Percentiles rank a stretch among this genome's conserved stretches.
Conservation (phyloP, 2,329 filamentous ascomycete species). For the Lanzia echinophila region DNA sequence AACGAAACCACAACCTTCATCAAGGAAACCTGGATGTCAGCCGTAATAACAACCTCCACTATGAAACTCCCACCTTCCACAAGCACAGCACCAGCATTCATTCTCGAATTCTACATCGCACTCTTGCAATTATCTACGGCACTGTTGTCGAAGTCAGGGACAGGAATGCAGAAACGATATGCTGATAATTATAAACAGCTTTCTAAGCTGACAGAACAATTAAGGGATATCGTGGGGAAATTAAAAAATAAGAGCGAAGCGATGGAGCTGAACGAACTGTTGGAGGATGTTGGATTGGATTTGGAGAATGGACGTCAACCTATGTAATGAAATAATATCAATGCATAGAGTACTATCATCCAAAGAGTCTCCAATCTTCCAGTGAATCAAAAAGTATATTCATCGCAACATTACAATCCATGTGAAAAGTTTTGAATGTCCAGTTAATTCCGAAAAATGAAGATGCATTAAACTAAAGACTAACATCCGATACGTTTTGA, state of each 20-base stretch:
- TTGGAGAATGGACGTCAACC: too few relatives aligned
- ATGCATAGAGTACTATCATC: too few relatives aligned
- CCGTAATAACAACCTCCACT: slow-evolving; percentile 44
- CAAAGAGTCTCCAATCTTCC: too few relatives aligned
- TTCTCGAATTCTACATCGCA: slow-evolving; percentile 45
- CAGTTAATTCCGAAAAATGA: too few relatives aligned
- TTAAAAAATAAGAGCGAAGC: neutral
- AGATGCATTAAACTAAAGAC: too few relatives aligned
- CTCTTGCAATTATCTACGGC: slow-evolving; percentile 49
- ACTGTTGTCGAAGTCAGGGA: slow-evolving; percentile 41
- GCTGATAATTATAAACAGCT: slow-evolving; percentile 45
- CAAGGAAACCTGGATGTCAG: slow-evolving; percentile 50
- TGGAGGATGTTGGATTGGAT: neutral
- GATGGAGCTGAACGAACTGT: neutral
- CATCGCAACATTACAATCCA: too few relatives aligned
- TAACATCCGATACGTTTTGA: too few relatives aligned
- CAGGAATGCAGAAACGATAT: slow-evolving; percentile 44
- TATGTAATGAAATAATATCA: too few relatives aligned
- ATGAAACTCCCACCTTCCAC: slow-evolving; percentile 15
- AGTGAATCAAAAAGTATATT: too few relatives aligned
- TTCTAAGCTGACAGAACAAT: slow-evolving; percentile 39
- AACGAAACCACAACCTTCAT: slow-evolving; percentile 36
- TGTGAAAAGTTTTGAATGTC: too few relatives aligned
- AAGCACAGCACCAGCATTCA: slow-evolving; percentile 6
- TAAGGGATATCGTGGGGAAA: slow-evolving; percentile 21